Evolutionary conservation across 2,329 filamentous ascomycete genomes (phyloP).

Genomic region (Scleromitrula shiraiana): DNA sequence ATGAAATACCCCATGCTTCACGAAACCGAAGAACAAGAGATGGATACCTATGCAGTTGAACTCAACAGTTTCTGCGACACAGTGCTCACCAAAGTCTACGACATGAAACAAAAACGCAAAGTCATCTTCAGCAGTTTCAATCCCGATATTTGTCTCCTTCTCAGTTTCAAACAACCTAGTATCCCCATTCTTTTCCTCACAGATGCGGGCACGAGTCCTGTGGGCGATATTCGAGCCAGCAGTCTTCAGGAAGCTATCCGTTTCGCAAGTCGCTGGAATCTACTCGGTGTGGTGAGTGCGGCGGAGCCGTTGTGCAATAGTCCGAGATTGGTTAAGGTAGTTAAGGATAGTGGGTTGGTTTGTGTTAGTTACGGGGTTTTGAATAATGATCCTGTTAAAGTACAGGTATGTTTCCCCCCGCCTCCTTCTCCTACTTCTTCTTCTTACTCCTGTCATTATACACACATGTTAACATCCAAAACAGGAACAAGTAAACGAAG

Average conservation of each 20-base stretch:
- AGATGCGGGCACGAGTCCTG: slow-evolving; percentile 72
- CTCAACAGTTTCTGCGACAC: slow-evolving; percentile 96
- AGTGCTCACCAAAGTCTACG: slow-evolving; percentile 82
- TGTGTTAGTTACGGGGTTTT: slow-evolving; percentile 89
- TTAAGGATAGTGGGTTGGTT: slow-evolving; percentile 88
- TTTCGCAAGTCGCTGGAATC: slow-evolving; percentile 90
- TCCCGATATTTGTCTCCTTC: slow-evolving; percentile 86
- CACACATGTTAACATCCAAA: no score
- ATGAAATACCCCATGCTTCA: slow-evolving; percentile 99
- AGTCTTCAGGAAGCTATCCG: slow-evolving; percentile 92
- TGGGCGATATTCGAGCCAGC: slow-evolving; percentile 82
- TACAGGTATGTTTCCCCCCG: slow-evolving; percentile 56
- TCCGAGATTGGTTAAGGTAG: slow-evolving; percentile 79
- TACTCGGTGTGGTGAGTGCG: slow-evolving; percentile 84
- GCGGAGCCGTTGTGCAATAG: slow-evolving; percentile 83
- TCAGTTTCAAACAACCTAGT: slow-evolving; percentile 94
- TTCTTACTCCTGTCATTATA: no score
- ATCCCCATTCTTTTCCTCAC: slow-evolving; percentile 94
- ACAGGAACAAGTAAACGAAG: slow-evolving; percentile 74
- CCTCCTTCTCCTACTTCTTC: background rate
- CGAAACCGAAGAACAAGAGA: slow-evolving; percentile 89
- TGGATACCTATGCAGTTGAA: slow-evolving; percentile 94
- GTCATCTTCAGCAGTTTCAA: slow-evolving; percentile 98
- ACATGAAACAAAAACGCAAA: slow-evolving; percentile 72
- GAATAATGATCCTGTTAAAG: slow-evolving; percentile 82